Evolutionary conservation across 208 protist species (phyloP), one percentile per base, ranked within the genome.

Genomic region (Leishmania tropica): DNA sequence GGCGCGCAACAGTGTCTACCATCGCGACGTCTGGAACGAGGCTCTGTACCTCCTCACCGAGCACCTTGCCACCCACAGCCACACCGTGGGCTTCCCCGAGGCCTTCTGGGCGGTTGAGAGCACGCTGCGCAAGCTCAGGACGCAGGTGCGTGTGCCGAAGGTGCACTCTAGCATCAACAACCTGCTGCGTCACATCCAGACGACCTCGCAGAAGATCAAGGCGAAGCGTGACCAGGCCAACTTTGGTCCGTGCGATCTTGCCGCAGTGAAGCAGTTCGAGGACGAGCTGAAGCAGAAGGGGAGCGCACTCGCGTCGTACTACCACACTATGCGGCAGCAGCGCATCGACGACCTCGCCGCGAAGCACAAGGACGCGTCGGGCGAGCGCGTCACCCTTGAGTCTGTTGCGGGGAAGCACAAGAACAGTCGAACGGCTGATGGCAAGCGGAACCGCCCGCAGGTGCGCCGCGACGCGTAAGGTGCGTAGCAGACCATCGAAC

Each of bases 41-140:
- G 84, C 88, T 48, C 88, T 98, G 35, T 97, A 97, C 77, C 93
- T 97, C 28, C 90, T 97, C 47, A 96, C 94, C 62, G 94, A 98
- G 87, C 95, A 97, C 78, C 80, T 97, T 58, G 85, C 94, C 45
- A 95, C 91, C 24, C 93, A 97, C 83, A 93, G 92, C 72, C 86
- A 96, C 89, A 94, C 90, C 58, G 76, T 99, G 64, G 96, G 96
- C 58, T 99, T 99, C 86, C 95, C 97, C n/a, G 96, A 99, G 89
- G 83, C 96, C 60, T 96, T 98, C 83, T 97, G 95, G 88, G 89
- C 94, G 7, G 90, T 97, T 40, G 92, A 96, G 56, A 88, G 87
- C 78, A 96, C 95, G 28, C 86, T 99, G 60, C 95, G 92, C 81
- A 95, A 95, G 76, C 88, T 98, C 45, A 87, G 88, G 75, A 81